phyloP scores from a whole-genome alignment of 345 rosid genomes.

The Isatis tinctoria region DNA sequence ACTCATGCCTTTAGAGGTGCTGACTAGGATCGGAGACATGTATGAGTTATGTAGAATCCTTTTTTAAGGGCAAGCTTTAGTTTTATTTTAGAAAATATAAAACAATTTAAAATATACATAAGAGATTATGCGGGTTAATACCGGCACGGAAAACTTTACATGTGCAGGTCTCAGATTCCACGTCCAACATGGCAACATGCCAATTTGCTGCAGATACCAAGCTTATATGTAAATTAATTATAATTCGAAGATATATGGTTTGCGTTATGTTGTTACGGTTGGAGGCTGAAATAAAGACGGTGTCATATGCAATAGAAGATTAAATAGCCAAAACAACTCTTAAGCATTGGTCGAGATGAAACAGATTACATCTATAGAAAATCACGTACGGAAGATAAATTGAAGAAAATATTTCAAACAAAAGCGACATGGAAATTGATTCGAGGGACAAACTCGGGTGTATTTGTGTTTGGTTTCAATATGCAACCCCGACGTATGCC shows the following conservation, averaged over 20 bases:
- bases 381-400: no score
- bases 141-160: not conserved
- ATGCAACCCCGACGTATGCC: no score
- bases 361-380: no score
- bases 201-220: constrained; percentile 13
- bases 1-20: not conserved
- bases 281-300: not conserved
- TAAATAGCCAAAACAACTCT: no score
- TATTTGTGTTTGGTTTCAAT: no score
- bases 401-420: no score
- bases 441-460: no score
- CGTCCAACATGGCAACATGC: constrained; percentile 2
- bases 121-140: not conserved
- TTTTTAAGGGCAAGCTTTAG: not conserved
- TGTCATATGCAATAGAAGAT: no score
- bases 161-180: constrained; percentile 5
- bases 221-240: not conserved
- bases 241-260: not conserved
- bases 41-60: not conserved
- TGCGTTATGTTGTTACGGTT: not conserved
- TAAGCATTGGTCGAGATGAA: no score
- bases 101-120: not conserved
- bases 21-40: not conserved
- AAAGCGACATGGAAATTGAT: no score
- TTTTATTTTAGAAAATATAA: not conserved